Base-by-base conservation (phyloP, 306 rosid genomes). In the Gleditsia sinensis region DNA sequence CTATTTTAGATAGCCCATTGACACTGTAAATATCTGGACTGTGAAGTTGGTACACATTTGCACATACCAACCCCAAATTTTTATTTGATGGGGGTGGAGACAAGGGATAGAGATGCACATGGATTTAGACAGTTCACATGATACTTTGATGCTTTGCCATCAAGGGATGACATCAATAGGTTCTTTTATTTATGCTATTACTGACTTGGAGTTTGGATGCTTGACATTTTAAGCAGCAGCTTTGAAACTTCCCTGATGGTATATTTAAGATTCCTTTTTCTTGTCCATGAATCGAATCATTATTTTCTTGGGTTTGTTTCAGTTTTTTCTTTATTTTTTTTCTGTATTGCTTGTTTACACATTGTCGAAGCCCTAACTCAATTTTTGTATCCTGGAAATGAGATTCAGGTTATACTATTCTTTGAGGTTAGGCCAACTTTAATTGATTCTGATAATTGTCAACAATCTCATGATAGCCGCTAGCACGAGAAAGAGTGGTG, bases 61-160 rank as follows among this genome's bases (percentile, higher is more conserved):
- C 50, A 63, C 13, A n/a, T 17, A 20, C 27, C 57, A 72, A 74
- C 19, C 85, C 79, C 69, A 65, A 46, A 16, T 83, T 72, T 80
- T 76, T 3, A 13, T 73, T 78, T 48, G 34, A 68, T 49, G 71
- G 78, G 33, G 8, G 48, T 34, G 48, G 68, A 11, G 54, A 71
- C 49, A 67, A 65, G 83, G 83, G 11, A 39, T 71, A 3, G 28
- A 3, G 28, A 10, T 27, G 76, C 34, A 34, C 24, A 10, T 34
- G 27, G 27, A 24, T 30, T 13, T 67, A 14, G 55, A 42, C 21
- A 11, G 32, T 39, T 24, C 59, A 32, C 13, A 16, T 2, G 64
- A 39, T 42, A 5, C 23, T 54, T 12, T 56, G 17, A 30, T 56
- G 16, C 3, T 66, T 55, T 40, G 20, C 20, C 59, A 25, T 33